Evolutionary conservation across 345 rosid species (phyloP).

Genomic region (Lenwebbia sp.): DNA sequence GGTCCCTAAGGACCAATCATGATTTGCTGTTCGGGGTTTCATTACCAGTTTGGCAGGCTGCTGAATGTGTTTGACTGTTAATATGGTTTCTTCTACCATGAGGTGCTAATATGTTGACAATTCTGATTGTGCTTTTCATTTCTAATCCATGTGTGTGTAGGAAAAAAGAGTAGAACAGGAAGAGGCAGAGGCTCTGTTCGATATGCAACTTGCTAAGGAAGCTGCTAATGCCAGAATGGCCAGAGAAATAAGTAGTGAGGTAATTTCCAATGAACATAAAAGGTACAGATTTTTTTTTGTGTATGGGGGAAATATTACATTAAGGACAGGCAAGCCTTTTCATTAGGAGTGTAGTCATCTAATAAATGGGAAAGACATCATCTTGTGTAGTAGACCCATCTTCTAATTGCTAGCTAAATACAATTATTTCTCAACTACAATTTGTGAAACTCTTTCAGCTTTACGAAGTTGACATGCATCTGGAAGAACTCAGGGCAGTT

Average conservation of each 20-base stretch:
- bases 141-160: slow-evolving; percentile 6
- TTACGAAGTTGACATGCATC: slow-evolving; percentile 43
- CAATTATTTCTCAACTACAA: background rate
- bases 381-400: background rate
- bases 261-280: background rate
- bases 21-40: slow-evolving; percentile 34
- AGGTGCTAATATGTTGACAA: background rate
- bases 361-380: too few relatives aligned
- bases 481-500: slow-evolving; percentile 52
- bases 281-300: background rate
- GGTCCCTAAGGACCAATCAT: slow-evolving; percentile 33
- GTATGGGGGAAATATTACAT: background rate
- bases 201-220: slow-evolving; percentile 54
- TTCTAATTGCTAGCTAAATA: background rate
- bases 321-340: too few relatives aligned
- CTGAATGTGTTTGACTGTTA: background rate
- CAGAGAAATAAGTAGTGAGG: slow-evolving; percentile 37
- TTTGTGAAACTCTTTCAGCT: slow-evolving; percentile 29
- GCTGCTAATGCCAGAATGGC: slow-evolving; percentile 65
- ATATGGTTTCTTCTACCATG: background rate
- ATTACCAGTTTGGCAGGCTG: slow-evolving; percentile 20
- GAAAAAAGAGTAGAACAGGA: slow-evolving; percentile 65
- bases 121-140: background rate
- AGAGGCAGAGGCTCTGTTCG: slow-evolving; percentile 47
- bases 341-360: too few relatives aligned